These are phyloP conservation scores for Backusella circina DNA, from an alignment of 192 early-diverging fungal genomes.

Conservation along the genomic window DNA sequence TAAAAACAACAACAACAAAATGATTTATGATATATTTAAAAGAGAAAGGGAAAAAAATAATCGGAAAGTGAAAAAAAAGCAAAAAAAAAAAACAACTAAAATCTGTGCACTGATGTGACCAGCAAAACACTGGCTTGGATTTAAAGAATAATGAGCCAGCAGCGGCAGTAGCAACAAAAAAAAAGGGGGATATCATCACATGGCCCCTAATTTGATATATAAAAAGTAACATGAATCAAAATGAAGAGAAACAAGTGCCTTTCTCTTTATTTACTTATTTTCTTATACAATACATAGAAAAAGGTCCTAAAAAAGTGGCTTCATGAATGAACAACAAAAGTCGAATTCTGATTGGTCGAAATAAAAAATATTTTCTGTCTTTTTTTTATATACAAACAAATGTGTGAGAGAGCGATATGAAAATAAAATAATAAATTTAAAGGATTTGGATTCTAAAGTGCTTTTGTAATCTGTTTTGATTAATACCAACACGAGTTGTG, in stretches of 20 bases:
- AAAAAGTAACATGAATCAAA: no score
- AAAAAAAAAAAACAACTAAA: neutral
- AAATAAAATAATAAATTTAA: constrained; percentile 22
- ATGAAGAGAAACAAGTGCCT: no score
- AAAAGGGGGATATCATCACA: neutral
- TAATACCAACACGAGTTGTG: constrained; percentile 62
- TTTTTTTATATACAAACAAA: constrained; percentile 1
- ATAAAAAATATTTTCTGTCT: neutral
- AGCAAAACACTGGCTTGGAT: no score
- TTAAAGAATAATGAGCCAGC: no score
- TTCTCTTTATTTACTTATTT: no score
- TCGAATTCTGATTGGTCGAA: neutral
- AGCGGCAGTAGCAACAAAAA: neutral
- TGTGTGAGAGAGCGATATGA: neutral
- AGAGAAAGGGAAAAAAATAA: neutral
- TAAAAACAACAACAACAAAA: neutral
- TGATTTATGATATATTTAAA: neutral
- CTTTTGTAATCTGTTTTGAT: constrained; percentile 83
- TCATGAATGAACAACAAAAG: neutral
- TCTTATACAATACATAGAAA: neutral
- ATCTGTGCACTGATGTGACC: no score
- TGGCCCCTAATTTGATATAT: neutral
- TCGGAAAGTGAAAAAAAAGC: neutral
- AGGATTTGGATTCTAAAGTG: constrained; percentile 84
- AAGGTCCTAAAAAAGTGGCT: neutral